phyloP scores from a whole-genome alignment of 495 filamentous ascomycete genomes.

The Xylaria flabelliformis region DNA sequence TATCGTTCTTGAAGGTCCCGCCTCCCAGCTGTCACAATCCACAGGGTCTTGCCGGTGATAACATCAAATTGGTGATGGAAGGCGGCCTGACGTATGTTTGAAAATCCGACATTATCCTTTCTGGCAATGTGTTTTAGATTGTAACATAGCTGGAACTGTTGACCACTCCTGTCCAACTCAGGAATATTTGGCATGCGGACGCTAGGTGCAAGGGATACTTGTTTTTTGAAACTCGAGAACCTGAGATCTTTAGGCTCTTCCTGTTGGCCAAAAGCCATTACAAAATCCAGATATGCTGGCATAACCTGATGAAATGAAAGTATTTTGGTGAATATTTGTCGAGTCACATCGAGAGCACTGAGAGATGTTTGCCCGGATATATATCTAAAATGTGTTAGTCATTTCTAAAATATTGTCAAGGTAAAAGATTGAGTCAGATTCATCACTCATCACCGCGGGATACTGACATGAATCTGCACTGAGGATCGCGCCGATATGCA shows the following conservation, averaged over 20 bases:
- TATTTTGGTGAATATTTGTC: slow-evolving; percentile 43
- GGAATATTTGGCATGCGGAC: slow-evolving; percentile 5
- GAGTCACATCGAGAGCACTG: slow-evolving; percentile 33
- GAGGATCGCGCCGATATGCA: not conserved
- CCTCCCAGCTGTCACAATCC: slow-evolving; percentile 48
- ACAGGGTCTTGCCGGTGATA: slow-evolving; percentile 43
- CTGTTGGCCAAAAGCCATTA: slow-evolving; percentile 47
- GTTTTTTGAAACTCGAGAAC: slow-evolving; percentile 39
- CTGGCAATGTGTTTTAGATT: not conserved
- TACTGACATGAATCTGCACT: not conserved
- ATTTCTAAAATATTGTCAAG: not conserved
- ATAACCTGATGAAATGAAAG: slow-evolving; percentile 55
- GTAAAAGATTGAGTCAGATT: not conserved
- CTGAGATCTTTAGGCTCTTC: slow-evolving; percentile 29
- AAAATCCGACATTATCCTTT: not conserved
- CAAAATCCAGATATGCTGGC: slow-evolving; percentile 51
- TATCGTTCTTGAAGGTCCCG: slow-evolving; percentile 42
- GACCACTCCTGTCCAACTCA: not conserved
- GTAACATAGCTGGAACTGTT: slow-evolving; percentile 6
- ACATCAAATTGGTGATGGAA: slow-evolving; percentile 57
- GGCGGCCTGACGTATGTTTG: slow-evolving; percentile 47
- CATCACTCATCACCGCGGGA: not conserved
- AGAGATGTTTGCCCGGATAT: not conserved
- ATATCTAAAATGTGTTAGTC: not conserved
- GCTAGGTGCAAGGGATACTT: slow-evolving; percentile 45